Conservation (phyloP, 805 yeast genomes). For the Nakazawaea siamensis region DNA sequence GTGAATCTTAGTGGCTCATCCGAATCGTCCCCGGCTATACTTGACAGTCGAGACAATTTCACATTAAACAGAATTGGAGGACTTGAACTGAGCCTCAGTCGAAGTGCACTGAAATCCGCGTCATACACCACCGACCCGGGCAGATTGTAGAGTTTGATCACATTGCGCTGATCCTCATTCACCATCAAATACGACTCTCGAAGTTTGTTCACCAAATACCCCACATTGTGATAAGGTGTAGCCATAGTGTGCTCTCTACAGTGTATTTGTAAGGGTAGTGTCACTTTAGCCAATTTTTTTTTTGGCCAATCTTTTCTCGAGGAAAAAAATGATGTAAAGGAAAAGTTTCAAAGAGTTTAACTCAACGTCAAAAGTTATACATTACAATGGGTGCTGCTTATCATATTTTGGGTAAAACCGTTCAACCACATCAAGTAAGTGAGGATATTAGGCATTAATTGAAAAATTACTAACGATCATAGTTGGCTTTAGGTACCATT, state of each 20-base stretch:
- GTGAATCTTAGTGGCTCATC: too few relatives aligned
- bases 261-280: too few relatives aligned
- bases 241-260: too few relatives aligned
- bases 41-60: too few relatives aligned
- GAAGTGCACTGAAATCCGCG: constrained; percentile 1
- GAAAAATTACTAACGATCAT: background rate
- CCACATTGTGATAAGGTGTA: constrained; percentile 6
- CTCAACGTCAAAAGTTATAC: too few relatives aligned
- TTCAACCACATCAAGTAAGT: constrained; percentile 71
- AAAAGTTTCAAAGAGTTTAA: too few relatives aligned
- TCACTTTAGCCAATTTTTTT: too few relatives aligned
- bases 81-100: background rate
- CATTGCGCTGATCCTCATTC: constrained; percentile 4
- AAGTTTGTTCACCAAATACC: constrained; percentile 3
- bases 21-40: too few relatives aligned
- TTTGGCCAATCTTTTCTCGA: too few relatives aligned
- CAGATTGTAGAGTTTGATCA: constrained; percentile 1
- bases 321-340: too few relatives aligned
- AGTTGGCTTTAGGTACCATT: constrained; percentile 77
- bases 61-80: constrained; percentile 12
- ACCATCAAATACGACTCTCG: constrained; percentile 2
- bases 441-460: background rate
- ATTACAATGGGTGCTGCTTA: constrained; percentile 72
- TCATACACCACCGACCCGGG: background rate
- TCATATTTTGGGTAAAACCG: constrained; percentile 73